These are phyloP conservation scores for Auriculariales sp. DNA, from an alignment of 768 basidiomycete species.

Conservation along the genomic window DNA sequence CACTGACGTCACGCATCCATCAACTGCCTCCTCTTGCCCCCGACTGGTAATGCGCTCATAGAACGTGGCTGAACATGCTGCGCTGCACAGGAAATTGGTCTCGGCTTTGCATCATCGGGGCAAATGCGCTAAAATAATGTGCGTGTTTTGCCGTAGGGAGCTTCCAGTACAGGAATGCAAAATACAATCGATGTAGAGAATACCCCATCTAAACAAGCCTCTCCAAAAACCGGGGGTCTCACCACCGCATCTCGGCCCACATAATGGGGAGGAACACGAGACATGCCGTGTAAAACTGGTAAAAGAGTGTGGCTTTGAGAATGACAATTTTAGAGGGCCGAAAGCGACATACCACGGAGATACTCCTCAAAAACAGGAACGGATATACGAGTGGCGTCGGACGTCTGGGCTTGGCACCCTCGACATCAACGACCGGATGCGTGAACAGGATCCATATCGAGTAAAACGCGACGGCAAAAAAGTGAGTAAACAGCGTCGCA, in stretches of 20 bases:
- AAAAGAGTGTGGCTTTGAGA: constrained; percentile 1
- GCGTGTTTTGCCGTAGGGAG: too few species aligned
- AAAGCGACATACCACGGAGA: constrained; percentile 49
- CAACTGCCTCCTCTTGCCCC: too few species aligned
- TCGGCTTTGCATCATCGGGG: too few species aligned
- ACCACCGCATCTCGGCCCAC: constrained; percentile 78
- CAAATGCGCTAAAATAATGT: too few species aligned
- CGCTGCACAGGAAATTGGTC: too few species aligned
- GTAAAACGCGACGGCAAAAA: constrained; percentile 92
- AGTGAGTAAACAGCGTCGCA: constrained; percentile 34
- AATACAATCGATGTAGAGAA: too few species aligned
- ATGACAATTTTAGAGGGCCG: constrained; percentile 3
- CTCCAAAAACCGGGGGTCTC: too few species aligned
- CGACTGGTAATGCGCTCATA: too few species aligned
- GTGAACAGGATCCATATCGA: constrained; percentile 85
- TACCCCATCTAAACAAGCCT: too few species aligned
- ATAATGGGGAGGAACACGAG: constrained; percentile 80
- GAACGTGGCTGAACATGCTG: too few species aligned
- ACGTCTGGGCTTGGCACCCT: constrained; percentile 22
- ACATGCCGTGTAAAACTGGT: constrained; percentile 82
- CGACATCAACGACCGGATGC: constrained; percentile 24
- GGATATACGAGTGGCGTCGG: constrained; percentile 58
- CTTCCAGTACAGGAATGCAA: too few species aligned
- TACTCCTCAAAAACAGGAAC: constrained; percentile 37
- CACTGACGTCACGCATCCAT: too few species aligned